Percentiles rank a stretch among this genome's conserved stretches.
phyloP scores from a whole-genome alignment of 768 basidiomycete species.

The Boletellus ananiceps region DNA sequence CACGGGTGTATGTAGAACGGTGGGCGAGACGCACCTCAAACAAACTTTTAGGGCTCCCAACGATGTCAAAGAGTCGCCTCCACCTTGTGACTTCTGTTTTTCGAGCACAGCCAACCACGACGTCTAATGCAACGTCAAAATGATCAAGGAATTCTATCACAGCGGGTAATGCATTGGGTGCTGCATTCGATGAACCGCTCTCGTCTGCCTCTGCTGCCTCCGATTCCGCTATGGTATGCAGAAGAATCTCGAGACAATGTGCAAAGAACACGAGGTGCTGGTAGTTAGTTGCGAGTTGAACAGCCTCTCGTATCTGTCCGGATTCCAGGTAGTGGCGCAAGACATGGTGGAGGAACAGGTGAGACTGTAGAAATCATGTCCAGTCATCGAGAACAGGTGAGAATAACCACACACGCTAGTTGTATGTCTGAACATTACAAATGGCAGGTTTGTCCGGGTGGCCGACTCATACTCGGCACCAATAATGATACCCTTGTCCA shows the following conservation, averaged over 20 bases:
- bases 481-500: slow-evolving; percentile 99
- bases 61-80: slow-evolving; percentile 82
- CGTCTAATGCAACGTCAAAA: slow-evolving; percentile 86
- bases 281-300: slow-evolving; percentile 82
- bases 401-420: slow-evolving; percentile 62
- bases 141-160: slow-evolving; percentile 92
- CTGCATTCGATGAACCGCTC: slow-evolving; percentile 13
- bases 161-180: slow-evolving; percentile 47
- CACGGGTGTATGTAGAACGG: not conserved
- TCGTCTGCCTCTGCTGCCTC: slow-evolving; percentile 46
- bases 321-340: slow-evolving; percentile 76
- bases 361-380: slow-evolving; percentile 52
- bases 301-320: slow-evolving; percentile 64
- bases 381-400: slow-evolving; percentile 1
- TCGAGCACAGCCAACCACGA: slow-evolving; percentile 92
- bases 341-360: slow-evolving; percentile 91
- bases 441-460: slow-evolving; percentile 69
- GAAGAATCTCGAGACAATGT: slow-evolving; percentile 89
- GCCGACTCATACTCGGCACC: slow-evolving; percentile 89
- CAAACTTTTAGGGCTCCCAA: slow-evolving; percentile 83
- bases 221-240: slow-evolving; percentile 90
- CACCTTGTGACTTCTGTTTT: slow-evolving; percentile 94
- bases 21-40: slow-evolving; percentile 66
- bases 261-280: slow-evolving; percentile 87
- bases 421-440: slow-evolving; percentile 87